Evolutionary conservation across 305 asterid species (phyloP).

Genomic region (Lippia alba): DNA sequence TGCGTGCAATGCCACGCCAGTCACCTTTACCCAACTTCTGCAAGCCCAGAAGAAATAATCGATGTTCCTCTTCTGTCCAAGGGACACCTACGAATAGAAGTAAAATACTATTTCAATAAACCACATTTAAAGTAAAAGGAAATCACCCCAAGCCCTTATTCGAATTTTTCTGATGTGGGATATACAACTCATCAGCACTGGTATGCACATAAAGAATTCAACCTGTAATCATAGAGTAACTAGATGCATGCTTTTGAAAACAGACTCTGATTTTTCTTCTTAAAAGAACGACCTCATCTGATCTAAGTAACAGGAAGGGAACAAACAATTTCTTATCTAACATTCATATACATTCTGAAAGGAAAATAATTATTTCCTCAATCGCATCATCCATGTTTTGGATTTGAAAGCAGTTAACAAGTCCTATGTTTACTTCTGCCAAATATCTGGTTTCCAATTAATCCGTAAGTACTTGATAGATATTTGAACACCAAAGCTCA

Average conservation of each 20-base stretch:
- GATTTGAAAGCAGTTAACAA: not conserved
- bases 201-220: not conserved
- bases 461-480: not conserved
- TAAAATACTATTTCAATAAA: not conserved
- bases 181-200: not conserved
- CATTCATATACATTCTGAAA: not conserved
- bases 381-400: not conserved
- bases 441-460: not conserved
- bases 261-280: not conserved
- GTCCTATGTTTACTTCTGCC: not conserved
- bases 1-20: constrained; percentile 99
- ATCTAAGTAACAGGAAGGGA: not conserved
- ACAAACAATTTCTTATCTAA: not conserved
- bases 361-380: not conserved
- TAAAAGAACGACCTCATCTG: not conserved
- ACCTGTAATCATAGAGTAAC: not conserved
- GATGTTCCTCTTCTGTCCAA: constrained; percentile 98
- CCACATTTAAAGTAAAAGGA: too few relatives aligned
- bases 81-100: constrained; percentile 69
- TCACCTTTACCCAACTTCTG: constrained; percentile 99
- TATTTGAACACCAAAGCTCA: constrained; percentile 15
- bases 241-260: not conserved
- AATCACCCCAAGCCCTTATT: too few relatives aligned
- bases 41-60: constrained; percentile 91
- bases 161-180: too few relatives aligned